phyloP scores from a whole-genome alignment of 129 eudicot species.

The Artemisia argyi region DNA sequence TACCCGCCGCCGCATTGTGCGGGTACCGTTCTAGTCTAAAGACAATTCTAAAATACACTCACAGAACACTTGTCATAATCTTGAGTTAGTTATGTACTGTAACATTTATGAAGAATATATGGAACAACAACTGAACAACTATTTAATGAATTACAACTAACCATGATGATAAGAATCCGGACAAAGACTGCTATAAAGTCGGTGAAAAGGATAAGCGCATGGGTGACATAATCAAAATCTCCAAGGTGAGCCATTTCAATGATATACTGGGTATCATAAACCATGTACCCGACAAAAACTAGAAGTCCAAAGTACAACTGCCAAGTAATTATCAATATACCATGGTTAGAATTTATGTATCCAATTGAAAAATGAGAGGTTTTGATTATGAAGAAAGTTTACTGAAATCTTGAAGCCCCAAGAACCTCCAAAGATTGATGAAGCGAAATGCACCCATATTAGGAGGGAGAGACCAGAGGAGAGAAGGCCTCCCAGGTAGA shows the following conservation, averaged over 20 bases:
- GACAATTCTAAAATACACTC: neutral
- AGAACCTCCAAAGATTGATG: too few species aligned
- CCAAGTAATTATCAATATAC: neutral
- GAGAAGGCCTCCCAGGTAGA: too few species aligned
- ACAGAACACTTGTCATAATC: neutral
- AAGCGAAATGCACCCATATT: too few species aligned
- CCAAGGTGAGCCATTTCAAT: conserved; percentile 78
- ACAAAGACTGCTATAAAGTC: conserved; percentile 73
- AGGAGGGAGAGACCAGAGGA: too few species aligned
- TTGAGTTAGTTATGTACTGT: neutral
- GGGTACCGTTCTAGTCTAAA: too few species aligned
- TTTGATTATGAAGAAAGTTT: neutral
- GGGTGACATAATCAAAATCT: conserved; percentile 74
- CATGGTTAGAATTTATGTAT: neutral
- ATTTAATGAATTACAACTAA: conserved; percentile 23
- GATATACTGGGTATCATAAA: conserved; percentile 69
- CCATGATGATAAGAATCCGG: conserved; percentile 67
- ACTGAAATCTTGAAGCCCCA: conserved; percentile 73
- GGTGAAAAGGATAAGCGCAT: conserved; percentile 62
- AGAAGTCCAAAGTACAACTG: conserved; percentile 78
- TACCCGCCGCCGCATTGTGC: too few species aligned
- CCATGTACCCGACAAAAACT: conserved; percentile 75
- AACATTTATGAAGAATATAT: neutral
- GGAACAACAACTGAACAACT: neutral
- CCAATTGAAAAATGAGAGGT: neutral